A percentile compares a stretch with the other conserved stretches of the same genome.
phyloP scores from a whole-genome alignment of 2,329 filamentous ascomycete species.

The Grosmannia huntii region DNA sequence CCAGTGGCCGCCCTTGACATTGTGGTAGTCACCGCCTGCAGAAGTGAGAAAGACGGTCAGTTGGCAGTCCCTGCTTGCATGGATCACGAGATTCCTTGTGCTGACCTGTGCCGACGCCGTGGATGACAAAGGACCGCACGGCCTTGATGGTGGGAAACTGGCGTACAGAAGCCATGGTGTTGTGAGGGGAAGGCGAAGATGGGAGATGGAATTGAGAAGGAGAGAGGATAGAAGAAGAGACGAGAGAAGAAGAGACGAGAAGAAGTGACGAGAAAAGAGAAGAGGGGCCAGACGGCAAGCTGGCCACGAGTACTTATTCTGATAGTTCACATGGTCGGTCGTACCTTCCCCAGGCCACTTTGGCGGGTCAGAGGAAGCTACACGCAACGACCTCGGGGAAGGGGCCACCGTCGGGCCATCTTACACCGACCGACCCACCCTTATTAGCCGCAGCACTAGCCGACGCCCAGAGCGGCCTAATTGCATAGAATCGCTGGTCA shows the following conservation, averaged over 20 bases:
- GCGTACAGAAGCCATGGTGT: constrained; percentile 34
- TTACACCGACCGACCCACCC: not conserved
- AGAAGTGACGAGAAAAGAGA: not conserved
- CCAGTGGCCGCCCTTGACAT: constrained; percentile 66
- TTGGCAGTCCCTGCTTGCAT: constrained; percentile 1
- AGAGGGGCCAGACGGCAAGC: not conserved
- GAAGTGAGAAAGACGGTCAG: constrained; percentile 5
- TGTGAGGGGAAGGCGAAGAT: no score
- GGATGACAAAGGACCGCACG: constrained; percentile 59
- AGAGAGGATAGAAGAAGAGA: no score
- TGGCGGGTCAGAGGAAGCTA: not conserved
- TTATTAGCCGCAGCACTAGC: not conserved
- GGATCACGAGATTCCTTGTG: constrained; percentile 12
- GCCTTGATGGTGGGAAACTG: constrained; percentile 65
- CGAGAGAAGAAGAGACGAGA: no score
- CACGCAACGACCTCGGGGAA: not conserved
- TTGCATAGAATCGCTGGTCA: no score
- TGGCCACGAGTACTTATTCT: not conserved
- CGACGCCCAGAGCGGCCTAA: no score
- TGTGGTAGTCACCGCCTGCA: constrained; percentile 75
- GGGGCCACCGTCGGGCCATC: not conserved
- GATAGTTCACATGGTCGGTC: not conserved
- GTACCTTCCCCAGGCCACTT: not conserved
- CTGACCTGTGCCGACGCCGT: constrained; percentile 42
- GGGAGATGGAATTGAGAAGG: no score